Evolutionary conservation across 2,329 filamentous ascomycete genomes (phyloP).

Genomic region (Raffaelea albimanens): DNA sequence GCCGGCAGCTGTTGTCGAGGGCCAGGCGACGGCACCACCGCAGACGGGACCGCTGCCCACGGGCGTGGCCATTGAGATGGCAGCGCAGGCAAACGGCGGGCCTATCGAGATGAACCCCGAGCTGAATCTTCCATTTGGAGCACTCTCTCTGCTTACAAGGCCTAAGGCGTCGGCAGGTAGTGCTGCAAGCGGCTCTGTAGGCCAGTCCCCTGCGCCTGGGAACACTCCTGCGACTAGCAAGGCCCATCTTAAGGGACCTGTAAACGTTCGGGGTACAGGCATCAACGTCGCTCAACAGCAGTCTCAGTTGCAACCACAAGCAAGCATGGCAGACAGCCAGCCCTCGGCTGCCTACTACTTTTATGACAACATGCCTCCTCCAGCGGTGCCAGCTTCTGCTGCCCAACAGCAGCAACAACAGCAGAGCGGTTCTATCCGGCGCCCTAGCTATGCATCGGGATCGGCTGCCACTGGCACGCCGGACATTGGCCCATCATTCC

Average conservation of each 20-base stretch:
- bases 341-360: no score
- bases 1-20: not conserved
- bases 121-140: slow-evolving; percentile 27
- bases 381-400: not conserved
- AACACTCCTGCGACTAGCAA: not conserved
- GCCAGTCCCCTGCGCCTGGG: not conserved
- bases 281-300: no score
- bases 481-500: not conserved
- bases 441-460: slow-evolving; percentile 8
- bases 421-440: not conserved
- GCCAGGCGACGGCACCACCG: slow-evolving; percentile 12
- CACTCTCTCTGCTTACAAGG: slow-evolving; percentile 28
- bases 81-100: slow-evolving; percentile 20
- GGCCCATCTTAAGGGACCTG: no score
- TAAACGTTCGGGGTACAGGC: no score
- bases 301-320: no score
- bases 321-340: no score
- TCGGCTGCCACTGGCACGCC: not conserved
- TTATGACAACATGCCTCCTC: not conserved
- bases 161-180: slow-evolving; percentile 16
- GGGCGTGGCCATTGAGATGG: slow-evolving; percentile 17
- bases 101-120: slow-evolving; percentile 26
- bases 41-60: slow-evolving; percentile 9
- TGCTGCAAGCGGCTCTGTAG: not conserved
- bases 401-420: not conserved